Base-by-base conservation (phyloP, 2,329 filamentous ascomycete genomes). In the Coniochaeta sp. region DNA sequence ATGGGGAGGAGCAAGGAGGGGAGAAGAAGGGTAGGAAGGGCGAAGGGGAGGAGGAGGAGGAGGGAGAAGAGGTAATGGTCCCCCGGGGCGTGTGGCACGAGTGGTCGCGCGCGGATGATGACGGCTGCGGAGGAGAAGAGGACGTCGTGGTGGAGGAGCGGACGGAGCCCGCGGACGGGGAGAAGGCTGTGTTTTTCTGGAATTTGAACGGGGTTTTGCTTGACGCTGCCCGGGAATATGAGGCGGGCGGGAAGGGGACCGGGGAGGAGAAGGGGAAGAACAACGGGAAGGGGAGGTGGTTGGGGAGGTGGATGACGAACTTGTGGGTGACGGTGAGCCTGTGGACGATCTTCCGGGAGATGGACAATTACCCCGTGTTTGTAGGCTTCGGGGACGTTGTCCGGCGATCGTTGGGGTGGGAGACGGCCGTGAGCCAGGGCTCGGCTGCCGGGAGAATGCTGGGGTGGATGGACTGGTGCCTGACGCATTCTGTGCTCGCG, bases 131-230 rank as follows among this genome's bases (percentile, higher is more conserved):
- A 22, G 17, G 7, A 3, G 42, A 22, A n/a, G 42, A 24, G n/a
- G 42, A 44, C 7, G 19, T 44, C 17, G 59, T 81, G 1, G 77
- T 80, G 0, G 68, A 77, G 12, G 79, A 81, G 66, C 73, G 77
- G 67, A 81, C 79, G 0, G 73, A 76, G 17, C 79, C 79, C 0
- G 67, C 60, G 5, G 79, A 81, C 58, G 72, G 76, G 0, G 65
- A 71, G 12, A 82, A 82, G 65, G 71, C 75, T 2, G 61, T 79
- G 0, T 81, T 82, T 66, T 82, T 81, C 63, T 75, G 77, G 70
- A 81, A 81, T 57, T 60, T 81, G 28, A 81, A 81, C 47, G 74
- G 74, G 0, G 67, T 77, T 3, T 69, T 77, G 16, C 64, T 79
- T 6, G n/a, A n/a, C n/a, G n/a, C n/a, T n/a, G n/a, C n/a, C n/a